Evolutionary conservation across 1,139 yeast species (phyloP).

Genomic region (Taphrina wiesneri): DNA sequence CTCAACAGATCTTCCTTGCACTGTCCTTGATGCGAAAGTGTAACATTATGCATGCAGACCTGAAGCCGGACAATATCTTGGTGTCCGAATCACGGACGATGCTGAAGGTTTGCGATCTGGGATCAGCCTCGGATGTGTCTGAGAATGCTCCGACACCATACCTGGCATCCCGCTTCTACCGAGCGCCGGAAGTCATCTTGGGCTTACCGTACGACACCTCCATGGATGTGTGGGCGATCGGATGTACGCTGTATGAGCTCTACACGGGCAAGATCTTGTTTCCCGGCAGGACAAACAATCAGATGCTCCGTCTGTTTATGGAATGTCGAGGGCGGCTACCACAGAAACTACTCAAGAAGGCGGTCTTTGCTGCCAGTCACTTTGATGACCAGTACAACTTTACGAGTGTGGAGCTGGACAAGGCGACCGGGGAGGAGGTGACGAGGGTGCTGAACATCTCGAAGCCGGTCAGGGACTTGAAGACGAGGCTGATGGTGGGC

Average conservation of each 20-base stretch:
- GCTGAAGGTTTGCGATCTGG: constrained; percentile 84
- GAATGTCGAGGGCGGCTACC: constrained; percentile 45
- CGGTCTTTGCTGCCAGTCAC: constrained; percentile 43
- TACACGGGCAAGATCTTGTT: constrained; percentile 80
- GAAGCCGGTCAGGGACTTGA: constrained; percentile 37
- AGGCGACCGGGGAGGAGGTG: constrained; percentile 42
- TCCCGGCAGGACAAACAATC: constrained; percentile 61
- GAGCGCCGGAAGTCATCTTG: constrained; percentile 88
- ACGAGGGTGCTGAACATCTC: constrained; percentile 36
- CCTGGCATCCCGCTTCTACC: constrained; percentile 80
- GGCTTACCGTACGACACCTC: constrained; percentile 89
- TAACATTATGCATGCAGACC: constrained; percentile 80
- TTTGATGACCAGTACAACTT: constrained; percentile 45
- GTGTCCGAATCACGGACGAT: constrained; percentile 77
- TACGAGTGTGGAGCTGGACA: constrained; percentile 42
- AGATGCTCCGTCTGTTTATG: constrained; percentile 47
- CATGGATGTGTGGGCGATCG: constrained; percentile 87
- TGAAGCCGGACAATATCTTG: constrained; percentile 84
- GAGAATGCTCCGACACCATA: constrained; percentile 81
- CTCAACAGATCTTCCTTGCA: constrained; percentile 75
- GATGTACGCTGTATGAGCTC: constrained; percentile 83
- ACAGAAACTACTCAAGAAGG: constrained; percentile 45
- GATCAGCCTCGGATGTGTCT: constrained; percentile 75
- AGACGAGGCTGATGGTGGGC: constrained; percentile 24
- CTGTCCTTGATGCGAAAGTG: constrained; percentile 74